Conservation (phyloP, 768 basidiomycete genomes). For the Leccinum subgranulosum region DNA sequence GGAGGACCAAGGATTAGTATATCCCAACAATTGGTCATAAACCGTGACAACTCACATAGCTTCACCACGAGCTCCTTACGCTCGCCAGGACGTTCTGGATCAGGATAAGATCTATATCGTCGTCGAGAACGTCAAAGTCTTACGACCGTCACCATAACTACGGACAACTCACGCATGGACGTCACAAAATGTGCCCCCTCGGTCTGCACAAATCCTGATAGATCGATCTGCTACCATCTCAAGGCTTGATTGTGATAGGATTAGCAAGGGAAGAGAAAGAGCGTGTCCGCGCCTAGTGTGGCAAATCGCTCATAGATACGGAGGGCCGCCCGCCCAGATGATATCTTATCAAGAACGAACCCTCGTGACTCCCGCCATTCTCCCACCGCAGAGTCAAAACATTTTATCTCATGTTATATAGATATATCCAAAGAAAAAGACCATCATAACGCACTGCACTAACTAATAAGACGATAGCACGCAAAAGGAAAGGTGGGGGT, state of each 20-base stretch:
- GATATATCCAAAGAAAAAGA: slow-evolving; percentile 5
- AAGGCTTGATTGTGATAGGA: background rate
- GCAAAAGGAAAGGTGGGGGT: background rate
- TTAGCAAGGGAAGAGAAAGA: background rate
- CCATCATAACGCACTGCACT: slow-evolving; percentile 18
- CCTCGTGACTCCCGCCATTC: background rate
- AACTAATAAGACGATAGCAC: slow-evolving; percentile 3
- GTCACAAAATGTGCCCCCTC: slow-evolving; percentile 93
- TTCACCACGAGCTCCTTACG: slow-evolving; percentile 88
- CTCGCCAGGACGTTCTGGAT: slow-evolving; percentile 56
- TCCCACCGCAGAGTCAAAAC: background rate
- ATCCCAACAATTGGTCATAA: background rate
- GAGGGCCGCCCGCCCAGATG: background rate
- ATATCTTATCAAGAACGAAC: slow-evolving; percentile 7
- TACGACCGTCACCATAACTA: background rate
- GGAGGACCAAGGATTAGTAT: background rate
- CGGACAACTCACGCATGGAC: slow-evolving; percentile 63
- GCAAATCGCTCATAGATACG: background rate
- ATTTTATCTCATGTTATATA: background rate
- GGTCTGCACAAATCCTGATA: slow-evolving; percentile 81
- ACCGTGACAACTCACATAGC: slow-evolving; percentile 49
- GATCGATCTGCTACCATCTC: slow-evolving; percentile 62
- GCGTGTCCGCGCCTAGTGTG: background rate
- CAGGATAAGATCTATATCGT: slow-evolving; percentile 62
- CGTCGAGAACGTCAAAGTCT: background rate